A percentile compares a stretch with the other conserved stretches of the same genome.
Evolutionary conservation across 2,329 filamentous ascomycete species (phyloP).

Genomic region (Furcasterigmium sp.): DNA sequence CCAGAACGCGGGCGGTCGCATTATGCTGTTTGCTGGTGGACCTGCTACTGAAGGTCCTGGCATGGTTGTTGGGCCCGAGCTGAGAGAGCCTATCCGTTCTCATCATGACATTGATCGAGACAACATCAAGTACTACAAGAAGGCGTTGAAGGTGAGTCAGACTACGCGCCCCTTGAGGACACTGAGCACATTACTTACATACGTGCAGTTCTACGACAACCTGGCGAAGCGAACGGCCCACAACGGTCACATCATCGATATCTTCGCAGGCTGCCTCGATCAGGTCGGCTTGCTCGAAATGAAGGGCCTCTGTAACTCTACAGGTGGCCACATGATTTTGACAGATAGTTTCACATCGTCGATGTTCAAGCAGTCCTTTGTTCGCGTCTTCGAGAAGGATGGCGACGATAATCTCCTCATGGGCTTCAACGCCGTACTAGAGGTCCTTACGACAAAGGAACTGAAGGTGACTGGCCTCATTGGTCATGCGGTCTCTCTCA

Average conservation of each 20-base stretch:
- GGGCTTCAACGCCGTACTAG: constrained; percentile 95
- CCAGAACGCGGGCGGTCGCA: constrained; percentile 87
- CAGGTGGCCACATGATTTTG: constrained; percentile 95
- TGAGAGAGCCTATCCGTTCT: constrained; percentile 93
- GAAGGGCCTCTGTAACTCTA: constrained; percentile 95
- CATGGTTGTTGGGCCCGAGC: constrained; percentile 91
- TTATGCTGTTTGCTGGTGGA: constrained; percentile 96
- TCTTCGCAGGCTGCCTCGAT: constrained; percentile 95
- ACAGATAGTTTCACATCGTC: constrained; percentile 98
- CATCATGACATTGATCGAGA: constrained; percentile 98
- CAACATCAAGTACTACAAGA: constrained; percentile 99
- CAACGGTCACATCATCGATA: constrained; percentile 95
- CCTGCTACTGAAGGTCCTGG: constrained; percentile 94
- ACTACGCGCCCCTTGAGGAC: background rate
- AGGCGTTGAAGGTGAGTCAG: constrained; percentile 75
- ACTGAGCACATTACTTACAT: constrained; percentile 17
- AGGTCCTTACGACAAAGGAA: constrained; percentile 96
- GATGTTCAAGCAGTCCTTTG: constrained; percentile 99
- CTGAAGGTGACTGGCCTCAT: constrained; percentile 97
- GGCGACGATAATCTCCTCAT: constrained; percentile 90
- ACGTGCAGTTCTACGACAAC: constrained; percentile 77
- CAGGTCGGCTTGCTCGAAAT: constrained; percentile 97
- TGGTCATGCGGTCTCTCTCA: constrained; percentile 90
- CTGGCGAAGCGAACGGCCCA: constrained; percentile 91
- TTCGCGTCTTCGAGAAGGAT: constrained; percentile 95